Evolutionary conservation across 2,329 filamentous ascomycete species (phyloP), one percentile per base, ranked within the genome.

Genomic region (Ophiostoma australiae): DNA sequence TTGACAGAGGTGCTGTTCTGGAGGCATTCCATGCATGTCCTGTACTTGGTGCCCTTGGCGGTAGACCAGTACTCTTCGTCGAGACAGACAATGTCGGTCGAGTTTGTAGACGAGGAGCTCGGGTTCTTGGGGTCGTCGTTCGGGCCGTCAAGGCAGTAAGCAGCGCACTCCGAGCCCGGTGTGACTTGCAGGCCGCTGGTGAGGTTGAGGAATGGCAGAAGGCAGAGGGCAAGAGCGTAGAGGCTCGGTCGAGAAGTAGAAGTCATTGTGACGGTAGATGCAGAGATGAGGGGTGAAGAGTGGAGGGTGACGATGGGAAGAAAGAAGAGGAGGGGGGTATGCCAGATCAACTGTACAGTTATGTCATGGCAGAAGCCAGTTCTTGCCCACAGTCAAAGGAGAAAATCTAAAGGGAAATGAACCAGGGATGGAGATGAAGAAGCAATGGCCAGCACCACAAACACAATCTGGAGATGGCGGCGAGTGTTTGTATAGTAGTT

Each of bases 161-260:
- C 76, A 0, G 84, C 80, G 74, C 86, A 88, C 11, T 79, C 75
- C 0, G 86, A 87, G 11, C 82, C 82, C 0, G 85, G 83, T 1
- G 84, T 82, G 1, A 86, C 82, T 69, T 84, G 78, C 3, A 86
- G 77, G 2, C 80, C 80, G 1, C 13, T 15, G 3, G 66, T 70
- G 63, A 39, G 4, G 33, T 52, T 70, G 61, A 48, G 76, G 71
- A 52, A 76, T 65, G 7, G 1, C 75, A 61, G 17, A 23, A 67
- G n/a, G 6, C 23, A 2, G 17, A 70, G 39, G 27, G 11, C 48
- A 15, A 52, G 11, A 1, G 58, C 15, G 2, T 13, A 27, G 23
- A 61, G 17, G 27, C 11, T 61, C 27, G 23, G 5, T 33, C 11
- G 58, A 27, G 27, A 7, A 2, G 58, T 23, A 33, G 10, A 61